Conservation (phyloP, 2,329 filamentous ascomycete genomes). For the Pseudocercospora vitis region DNA sequence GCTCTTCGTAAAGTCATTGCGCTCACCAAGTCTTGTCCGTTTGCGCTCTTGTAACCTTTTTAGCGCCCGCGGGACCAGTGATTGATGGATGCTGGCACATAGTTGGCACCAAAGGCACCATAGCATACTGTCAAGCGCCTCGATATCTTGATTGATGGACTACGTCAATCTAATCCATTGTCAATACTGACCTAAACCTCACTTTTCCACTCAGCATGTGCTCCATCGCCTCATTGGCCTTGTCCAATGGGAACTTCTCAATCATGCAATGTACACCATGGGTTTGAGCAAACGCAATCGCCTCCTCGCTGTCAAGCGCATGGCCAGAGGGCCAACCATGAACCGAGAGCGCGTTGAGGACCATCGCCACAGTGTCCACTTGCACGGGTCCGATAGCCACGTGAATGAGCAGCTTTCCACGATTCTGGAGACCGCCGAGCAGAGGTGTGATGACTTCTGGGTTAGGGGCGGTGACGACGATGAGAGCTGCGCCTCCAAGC, state of each 20-base stretch:
- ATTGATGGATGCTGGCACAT: no score
- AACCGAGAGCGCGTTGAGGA: conserved; percentile 50
- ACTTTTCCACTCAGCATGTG: conserved; percentile 53
- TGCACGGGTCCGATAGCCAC: conserved; percentile 51
- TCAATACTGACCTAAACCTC: conserved; percentile 54
- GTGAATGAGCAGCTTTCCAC: conserved; percentile 62
- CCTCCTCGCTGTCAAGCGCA: conserved; percentile 54
- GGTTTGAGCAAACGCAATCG: conserved; percentile 51
- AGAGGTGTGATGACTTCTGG: conserved; percentile 56
- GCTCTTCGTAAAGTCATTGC: no score
- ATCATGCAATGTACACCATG: conserved; percentile 55
- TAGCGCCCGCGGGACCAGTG: no score
- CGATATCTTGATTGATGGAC: no score
- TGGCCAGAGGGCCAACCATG: conserved; percentile 57
- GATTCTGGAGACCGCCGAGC: conserved; percentile 53
- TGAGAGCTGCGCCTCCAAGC: conserved; percentile 62
- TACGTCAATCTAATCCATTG: conserved; percentile 48
- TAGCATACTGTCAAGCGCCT: no score
- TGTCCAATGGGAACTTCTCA: conserved; percentile 54
- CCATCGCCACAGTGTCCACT: conserved; percentile 46
- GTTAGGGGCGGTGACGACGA: conserved; percentile 65
- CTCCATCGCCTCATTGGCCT: conserved; percentile 52
- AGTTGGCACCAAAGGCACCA: no score
- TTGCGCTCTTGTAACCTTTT: no score
- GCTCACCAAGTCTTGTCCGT: no score